Evolutionary conservation across 768 basidiomycete genomes (phyloP), one percentile per base, ranked within the genome.

Genomic region (Kwoniella heveanensis): DNA sequence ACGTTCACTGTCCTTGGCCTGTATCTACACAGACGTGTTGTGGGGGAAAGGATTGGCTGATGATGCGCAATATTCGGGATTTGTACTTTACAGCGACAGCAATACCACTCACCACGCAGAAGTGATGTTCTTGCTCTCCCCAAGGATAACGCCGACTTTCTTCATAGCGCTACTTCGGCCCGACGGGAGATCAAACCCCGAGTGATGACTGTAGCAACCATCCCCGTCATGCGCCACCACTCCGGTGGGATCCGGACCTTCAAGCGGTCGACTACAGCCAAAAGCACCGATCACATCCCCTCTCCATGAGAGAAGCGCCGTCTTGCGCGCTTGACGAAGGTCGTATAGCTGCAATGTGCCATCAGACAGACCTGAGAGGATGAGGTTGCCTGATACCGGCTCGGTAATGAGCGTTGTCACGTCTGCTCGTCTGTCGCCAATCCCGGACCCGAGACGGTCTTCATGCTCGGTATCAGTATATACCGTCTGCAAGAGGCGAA

Each of bases 61-160:
- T n/a, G n/a, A n/a, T n/a, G n/a, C n/a, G n/a, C n/a, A n/a, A n/a
- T n/a, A n/a, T n/a, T n/a, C n/a, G n/a, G n/a, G n/a, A n/a, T n/a
- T n/a, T n/a, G n/a, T n/a, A n/a, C n/a, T n/a, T n/a, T n/a, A n/a
- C n/a, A n/a, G n/a, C n/a, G n/a, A n/a, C n/a, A n/a, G n/a, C n/a
- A n/a, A n/a, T n/a, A n/a, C n/a, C n/a, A 70, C 74, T 67, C 25
- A 73, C 74, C 68, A 64, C 30, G 74, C 74, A 48, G 66, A 56
- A 17, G 72, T 70, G 36, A 76, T 46, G 30, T 68, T 48, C 29
- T 58, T 68, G 54, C 70, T 73, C 44, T 76, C 72, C 3, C 74
- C 70, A n/a, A 76, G 54, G 4, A 64, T 64, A 3, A 76, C 63
- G 7, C 74, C 74, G 6, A 76, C 37, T 54, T 72, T 70, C 22